Evolutionary conservation across 2,329 filamentous ascomycete genomes (phyloP).

Genomic region (Penicillium italicum): DNA sequence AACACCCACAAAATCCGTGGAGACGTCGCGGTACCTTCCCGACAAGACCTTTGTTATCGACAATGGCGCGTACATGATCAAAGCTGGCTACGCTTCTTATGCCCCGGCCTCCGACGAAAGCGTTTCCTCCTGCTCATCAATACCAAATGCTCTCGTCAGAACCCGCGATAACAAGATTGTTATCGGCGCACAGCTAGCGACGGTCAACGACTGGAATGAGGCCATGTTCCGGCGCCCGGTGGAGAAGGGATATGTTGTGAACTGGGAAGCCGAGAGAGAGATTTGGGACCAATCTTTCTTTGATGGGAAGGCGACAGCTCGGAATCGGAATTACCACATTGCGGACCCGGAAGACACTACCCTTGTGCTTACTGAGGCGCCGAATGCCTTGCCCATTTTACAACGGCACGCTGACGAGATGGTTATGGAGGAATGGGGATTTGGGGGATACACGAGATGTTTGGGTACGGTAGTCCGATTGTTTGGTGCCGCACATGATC

Average conservation of each 20-base stretch:
- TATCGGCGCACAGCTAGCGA: conserved; percentile 68
- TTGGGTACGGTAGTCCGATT: conserved; percentile 51
- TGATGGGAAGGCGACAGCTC: conserved; percentile 57
- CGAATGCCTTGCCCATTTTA: conserved; percentile 74
- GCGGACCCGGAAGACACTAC: conserved; percentile 74
- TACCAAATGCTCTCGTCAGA: conserved; percentile 86
- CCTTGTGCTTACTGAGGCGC: conserved; percentile 78
- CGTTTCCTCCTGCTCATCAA: conserved; percentile 56
- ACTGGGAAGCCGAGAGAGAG: conserved; percentile 93
- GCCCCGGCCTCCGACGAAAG: conserved; percentile 38
- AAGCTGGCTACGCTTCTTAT: conserved; percentile 69
- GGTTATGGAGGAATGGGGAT: conserved; percentile 95
- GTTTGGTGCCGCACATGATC: neutral
- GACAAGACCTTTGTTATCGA: conserved; percentile 78
- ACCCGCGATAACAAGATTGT: conserved; percentile 76
- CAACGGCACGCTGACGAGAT: conserved; percentile 94
- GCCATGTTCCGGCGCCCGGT: conserved; percentile 82
- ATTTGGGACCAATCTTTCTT: conserved; percentile 93
- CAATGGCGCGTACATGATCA: conserved; percentile 88
- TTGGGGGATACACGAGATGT: conserved; percentile 76
- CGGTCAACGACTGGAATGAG: conserved; percentile 85
- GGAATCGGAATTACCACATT: conserved; percentile 44
- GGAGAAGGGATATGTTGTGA: conserved; percentile 91
- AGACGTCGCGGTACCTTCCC: conserved; percentile 48
- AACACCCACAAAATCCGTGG: conserved; percentile 37